Evolutionary conservation across 2,329 filamentous ascomycete genomes (phyloP).

Genomic region (Thielaviopsis populi): DNA sequence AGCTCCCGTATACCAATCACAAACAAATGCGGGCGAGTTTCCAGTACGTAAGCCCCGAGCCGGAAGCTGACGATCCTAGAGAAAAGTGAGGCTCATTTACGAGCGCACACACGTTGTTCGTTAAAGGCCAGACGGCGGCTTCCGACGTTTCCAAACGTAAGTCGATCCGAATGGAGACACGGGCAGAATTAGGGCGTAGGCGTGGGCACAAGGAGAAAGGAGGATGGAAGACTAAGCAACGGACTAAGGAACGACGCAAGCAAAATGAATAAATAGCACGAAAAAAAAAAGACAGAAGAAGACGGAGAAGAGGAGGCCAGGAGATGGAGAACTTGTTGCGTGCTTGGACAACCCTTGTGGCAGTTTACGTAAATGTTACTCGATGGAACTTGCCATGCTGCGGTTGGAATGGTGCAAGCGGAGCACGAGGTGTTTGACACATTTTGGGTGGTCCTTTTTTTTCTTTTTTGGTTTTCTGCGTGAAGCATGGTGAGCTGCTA

Average conservation of each 20-base stretch:
- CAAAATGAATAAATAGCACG: not conserved
- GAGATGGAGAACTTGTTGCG: not conserved
- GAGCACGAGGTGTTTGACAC: not conserved
- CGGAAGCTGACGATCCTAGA: not conserved
- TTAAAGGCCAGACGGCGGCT: not conserved
- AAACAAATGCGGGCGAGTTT: not conserved
- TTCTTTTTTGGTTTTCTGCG: not conserved
- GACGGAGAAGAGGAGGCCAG: too few species aligned
- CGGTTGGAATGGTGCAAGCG: conserved; percentile 1
- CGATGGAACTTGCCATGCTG: conserved; percentile 4
- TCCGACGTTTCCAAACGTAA: not conserved
- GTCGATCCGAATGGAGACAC: not conserved
- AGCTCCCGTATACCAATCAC: not conserved
- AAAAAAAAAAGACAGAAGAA: not conserved
- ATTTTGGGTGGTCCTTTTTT: not conserved
- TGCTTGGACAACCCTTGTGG: conserved; percentile 2
- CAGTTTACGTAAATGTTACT: conserved; percentile 15
- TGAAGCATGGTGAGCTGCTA: too few species aligned
- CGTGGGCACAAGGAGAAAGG: not conserved
- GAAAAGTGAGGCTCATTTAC: conserved; percentile 5
- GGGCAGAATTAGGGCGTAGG: conserved; percentile 1
- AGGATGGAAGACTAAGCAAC: not conserved
- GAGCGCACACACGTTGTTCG: not conserved
- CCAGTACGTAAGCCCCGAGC: conserved; percentile 4
- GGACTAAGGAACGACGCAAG: not conserved